phyloP scores from a whole-genome alignment of 1,284 basidiomycete genomes.

The Rhodotorula sp. region DNA sequence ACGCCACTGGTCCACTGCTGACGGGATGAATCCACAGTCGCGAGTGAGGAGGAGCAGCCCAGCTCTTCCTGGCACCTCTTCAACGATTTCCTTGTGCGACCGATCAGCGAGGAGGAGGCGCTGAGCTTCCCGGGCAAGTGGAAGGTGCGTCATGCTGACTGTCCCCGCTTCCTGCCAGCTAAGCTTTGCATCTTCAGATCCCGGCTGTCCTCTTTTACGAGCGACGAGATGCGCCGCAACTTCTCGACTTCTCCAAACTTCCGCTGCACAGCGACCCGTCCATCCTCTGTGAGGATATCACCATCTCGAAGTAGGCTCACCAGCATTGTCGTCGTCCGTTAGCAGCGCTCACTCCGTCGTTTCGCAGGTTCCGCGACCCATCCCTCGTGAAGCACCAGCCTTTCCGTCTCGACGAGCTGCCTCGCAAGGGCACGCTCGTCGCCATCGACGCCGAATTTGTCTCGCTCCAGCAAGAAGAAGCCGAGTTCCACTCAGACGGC shows the following conservation, averaged over 20 bases:
- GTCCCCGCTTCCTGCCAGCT: not conserved
- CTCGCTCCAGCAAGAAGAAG: slow-evolving; percentile 94
- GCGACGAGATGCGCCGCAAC: slow-evolving; percentile 61
- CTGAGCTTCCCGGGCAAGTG: slow-evolving; percentile 81
- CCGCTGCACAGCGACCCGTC: slow-evolving; percentile 66
- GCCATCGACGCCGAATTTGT: slow-evolving; percentile 99
- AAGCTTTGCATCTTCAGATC: slow-evolving; percentile 55
- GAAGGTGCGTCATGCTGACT: slow-evolving; percentile 62
- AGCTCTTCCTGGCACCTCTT: slow-evolving; percentile 79
- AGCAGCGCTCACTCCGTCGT: not conserved
- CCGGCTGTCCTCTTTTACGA: slow-evolving; percentile 87
- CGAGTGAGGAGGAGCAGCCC: slow-evolving; percentile 54
- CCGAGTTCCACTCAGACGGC: slow-evolving; percentile 90
- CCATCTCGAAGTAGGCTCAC: slow-evolving; percentile 69
- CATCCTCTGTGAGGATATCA: slow-evolving; percentile 81
- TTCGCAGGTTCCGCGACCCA: slow-evolving; percentile 67
- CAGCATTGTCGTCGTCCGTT: not conserved
- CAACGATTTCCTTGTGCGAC: slow-evolving; percentile 92
- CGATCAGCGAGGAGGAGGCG: slow-evolving; percentile 79
- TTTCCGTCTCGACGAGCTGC: slow-evolving; percentile 72
- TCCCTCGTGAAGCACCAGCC: slow-evolving; percentile 72
- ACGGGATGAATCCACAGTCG: slow-evolving; percentile 54
- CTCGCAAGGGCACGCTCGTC: slow-evolving; percentile 78
- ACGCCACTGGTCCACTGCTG: not conserved
- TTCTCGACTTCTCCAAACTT: slow-evolving; percentile 65